Evolutionary conservation across 2,329 filamentous ascomycete genomes (phyloP).

Genomic region (Colletotrichum sp.): DNA sequence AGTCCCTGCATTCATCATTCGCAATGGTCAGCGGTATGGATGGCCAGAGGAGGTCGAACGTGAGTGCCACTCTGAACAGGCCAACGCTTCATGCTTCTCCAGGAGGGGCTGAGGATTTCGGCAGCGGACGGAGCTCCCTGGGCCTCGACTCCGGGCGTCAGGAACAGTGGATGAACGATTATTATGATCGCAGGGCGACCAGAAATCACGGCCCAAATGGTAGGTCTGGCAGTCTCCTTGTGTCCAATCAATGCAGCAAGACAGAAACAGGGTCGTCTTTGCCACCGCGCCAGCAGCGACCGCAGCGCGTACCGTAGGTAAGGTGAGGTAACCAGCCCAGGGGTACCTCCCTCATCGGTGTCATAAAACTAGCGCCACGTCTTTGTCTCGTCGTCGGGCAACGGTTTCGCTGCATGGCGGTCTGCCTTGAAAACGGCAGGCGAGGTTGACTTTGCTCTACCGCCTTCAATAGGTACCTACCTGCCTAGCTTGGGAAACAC

Average conservation of each 20-base stretch:
- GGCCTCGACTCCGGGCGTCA: neutral
- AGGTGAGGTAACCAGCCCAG: neutral
- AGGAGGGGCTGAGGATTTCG: neutral
- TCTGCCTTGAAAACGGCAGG: neutral
- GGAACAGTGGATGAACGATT: constrained; percentile 15
- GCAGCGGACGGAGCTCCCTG: neutral
- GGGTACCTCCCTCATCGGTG: neutral
- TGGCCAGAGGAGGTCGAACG: neutral
- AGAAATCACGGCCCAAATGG: constrained; percentile 15
- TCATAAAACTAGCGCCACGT: neutral
- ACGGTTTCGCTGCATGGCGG: neutral
- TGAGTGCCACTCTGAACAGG: neutral
- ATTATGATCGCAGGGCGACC: constrained; percentile 16
- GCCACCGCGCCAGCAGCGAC: neutral
- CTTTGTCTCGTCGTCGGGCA: neutral
- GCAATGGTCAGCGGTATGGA: neutral
- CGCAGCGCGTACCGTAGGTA: neutral
- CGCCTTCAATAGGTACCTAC: neutral
- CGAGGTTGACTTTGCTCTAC: neutral
- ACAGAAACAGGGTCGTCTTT: neutral
- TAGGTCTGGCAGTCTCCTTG: neutral
- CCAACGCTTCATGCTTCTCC: constrained; percentile 1
- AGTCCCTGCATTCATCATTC: neutral
- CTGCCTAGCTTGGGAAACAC: neutral
- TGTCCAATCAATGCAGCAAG: neutral